Percentiles rank a stretch among this genome's conserved stretches.
Evolutionary conservation across 805 yeast species (phyloP).

Genomic region (Metschnikowia gelsemii): DNA sequence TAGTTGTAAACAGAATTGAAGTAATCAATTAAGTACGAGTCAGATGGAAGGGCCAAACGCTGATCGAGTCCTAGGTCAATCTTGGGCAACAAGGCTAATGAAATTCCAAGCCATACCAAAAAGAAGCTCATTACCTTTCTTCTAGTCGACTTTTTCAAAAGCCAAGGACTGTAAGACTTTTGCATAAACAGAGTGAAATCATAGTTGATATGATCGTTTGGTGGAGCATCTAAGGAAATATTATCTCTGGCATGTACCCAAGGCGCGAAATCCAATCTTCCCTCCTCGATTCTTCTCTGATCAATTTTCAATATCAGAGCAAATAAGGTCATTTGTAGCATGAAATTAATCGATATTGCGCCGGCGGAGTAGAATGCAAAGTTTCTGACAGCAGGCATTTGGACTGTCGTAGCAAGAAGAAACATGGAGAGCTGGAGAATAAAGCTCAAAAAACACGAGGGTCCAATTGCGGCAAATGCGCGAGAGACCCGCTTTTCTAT

Average conservation of each 20-base stretch:
- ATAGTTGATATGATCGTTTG: slow-evolving; percentile 7
- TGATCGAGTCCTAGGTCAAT: slow-evolving; percentile 85
- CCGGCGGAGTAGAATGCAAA: slow-evolving; percentile 91
- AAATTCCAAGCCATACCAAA: slow-evolving; percentile 61
- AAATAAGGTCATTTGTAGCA: slow-evolving; percentile 79
- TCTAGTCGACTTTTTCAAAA: slow-evolving; percentile 49
- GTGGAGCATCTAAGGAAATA: slow-evolving; percentile 1
- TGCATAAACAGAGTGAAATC: slow-evolving; percentile 40
- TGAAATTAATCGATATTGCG: slow-evolving; percentile 73
- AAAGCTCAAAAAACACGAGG: slow-evolving; percentile 79
- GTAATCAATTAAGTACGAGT: slow-evolving; percentile 77
- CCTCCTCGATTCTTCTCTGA: slow-evolving; percentile 57
- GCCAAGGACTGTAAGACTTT: slow-evolving; percentile 55
- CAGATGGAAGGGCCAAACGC: slow-evolving; percentile 79
- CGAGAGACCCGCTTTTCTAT: slow-evolving; percentile 59
- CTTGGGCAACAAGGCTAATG: slow-evolving; percentile 66
- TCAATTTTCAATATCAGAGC: slow-evolving; percentile 69
- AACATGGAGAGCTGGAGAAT: slow-evolving; percentile 79
- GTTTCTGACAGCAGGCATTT: slow-evolving; percentile 95
- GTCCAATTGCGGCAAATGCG: slow-evolving; percentile 76
- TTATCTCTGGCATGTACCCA: slow-evolving; percentile 39
- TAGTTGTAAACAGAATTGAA: slow-evolving; percentile 72
- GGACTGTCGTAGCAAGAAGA: slow-evolving; percentile 70
- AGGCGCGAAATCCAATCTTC: slow-evolving; percentile 61
- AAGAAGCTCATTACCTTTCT: slow-evolving; percentile 54